Conservation (phyloP, 495 filamentous ascomycete species). For the Talaromyces proteolyticus region DNA sequence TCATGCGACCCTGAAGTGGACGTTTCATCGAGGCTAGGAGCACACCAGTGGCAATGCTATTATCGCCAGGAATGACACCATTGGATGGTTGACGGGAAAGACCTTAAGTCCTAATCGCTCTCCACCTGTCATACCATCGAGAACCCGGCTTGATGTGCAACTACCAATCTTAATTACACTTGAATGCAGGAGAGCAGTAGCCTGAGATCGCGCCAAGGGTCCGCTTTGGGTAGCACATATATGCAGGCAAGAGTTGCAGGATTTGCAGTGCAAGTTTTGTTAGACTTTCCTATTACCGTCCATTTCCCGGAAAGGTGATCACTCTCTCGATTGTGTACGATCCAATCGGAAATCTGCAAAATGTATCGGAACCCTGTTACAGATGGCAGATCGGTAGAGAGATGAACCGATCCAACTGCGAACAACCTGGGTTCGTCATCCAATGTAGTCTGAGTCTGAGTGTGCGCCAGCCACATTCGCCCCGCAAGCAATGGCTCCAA, state of each 20-base stretch:
- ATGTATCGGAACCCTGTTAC: background rate
- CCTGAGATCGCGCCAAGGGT: background rate
- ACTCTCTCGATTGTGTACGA: background rate
- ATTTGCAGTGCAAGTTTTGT: background rate
- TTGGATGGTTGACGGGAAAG: background rate
- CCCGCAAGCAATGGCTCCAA: too few relatives aligned
- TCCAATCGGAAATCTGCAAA: background rate
- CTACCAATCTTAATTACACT: background rate
- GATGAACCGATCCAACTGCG: background rate
- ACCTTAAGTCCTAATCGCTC: background rate
- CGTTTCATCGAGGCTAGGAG: background rate
- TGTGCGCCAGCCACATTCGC: background rate
- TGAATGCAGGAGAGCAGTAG: slow-evolving; percentile 2
- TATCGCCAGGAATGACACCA: background rate
- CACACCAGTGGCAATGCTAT: background rate
- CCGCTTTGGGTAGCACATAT: slow-evolving; percentile 2
- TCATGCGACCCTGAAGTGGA: background rate
- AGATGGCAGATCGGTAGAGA: background rate
- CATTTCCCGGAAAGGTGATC: background rate
- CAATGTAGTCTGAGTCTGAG: background rate
- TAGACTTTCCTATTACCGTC: slow-evolving; percentile 3
- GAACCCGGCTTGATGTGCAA: background rate
- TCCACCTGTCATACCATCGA: background rate
- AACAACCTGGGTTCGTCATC: too few relatives aligned
- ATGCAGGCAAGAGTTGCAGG: background rate